phyloP scores from a whole-genome alignment of 495 filamentous ascomycete species.

The Penicillium parvum region DNA sequence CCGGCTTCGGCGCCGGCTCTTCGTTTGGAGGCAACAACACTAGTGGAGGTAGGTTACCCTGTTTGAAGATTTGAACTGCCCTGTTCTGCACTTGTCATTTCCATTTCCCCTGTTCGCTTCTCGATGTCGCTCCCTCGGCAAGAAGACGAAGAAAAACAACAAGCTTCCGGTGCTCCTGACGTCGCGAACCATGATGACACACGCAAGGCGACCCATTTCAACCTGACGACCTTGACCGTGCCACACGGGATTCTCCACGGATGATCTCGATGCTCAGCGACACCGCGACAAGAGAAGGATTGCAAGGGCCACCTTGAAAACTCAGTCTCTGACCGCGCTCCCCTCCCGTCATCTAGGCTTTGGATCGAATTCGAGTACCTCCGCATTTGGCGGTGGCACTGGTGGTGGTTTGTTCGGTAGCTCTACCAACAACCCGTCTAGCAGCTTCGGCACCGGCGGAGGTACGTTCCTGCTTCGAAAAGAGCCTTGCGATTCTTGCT shows the following conservation, averaged over 20 bases:
- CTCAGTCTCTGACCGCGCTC: constrained; percentile 43
- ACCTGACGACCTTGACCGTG: constrained; percentile 14
- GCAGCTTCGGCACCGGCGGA: constrained; percentile 58
- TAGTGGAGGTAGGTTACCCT: constrained; percentile 43
- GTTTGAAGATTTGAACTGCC: constrained; percentile 9
- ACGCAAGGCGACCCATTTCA: constrained; percentile 15
- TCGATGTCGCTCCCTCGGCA: constrained; percentile 1
- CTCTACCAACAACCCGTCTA: constrained; percentile 30
- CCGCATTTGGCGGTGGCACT: constrained; percentile 32
- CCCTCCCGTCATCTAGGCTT: constrained; percentile 51
- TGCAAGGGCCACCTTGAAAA: constrained; percentile 25
- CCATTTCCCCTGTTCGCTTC: constrained; percentile 19
- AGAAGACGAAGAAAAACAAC: constrained; percentile 10
- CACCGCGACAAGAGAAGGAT: constrained; percentile 41
- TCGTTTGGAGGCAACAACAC: constrained; percentile 37
- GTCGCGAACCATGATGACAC: constrained; percentile 30
- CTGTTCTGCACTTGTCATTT: constrained; percentile 10
- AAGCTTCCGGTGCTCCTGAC: constrained; percentile 32
- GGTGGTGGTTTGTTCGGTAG: constrained; percentile 44
- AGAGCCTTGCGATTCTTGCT: constrained; percentile 31
- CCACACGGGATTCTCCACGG: constrained; percentile 20
- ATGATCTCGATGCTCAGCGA: constrained; percentile 29
- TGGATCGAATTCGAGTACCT: constrained; percentile 49
- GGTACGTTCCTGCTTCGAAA: constrained; percentile 44
- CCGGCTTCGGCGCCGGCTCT: constrained; percentile 44